Conservation (phyloP, 306 rosid genomes). For the Cucurbita moschata region DNA sequence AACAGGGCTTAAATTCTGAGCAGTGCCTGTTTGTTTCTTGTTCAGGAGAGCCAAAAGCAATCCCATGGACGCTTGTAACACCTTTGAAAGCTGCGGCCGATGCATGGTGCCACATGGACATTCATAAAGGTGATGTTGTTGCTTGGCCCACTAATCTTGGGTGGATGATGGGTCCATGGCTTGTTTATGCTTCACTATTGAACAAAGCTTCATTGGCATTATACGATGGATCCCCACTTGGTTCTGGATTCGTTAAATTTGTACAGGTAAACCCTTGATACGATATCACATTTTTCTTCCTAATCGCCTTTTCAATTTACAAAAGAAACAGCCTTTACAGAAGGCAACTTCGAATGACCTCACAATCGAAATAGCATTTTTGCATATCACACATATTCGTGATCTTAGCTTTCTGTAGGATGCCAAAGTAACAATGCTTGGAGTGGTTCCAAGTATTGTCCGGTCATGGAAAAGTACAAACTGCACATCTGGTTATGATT, state of each 20-base stretch:
- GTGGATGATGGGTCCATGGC: conserved; percentile 99
- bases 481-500: conserved; percentile 53
- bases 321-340: background rate
- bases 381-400: conserved; percentile 9
- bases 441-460: conserved; percentile 81
- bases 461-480: conserved; percentile 73
- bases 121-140: conserved; percentile 65
- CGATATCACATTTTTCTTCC: background rate
- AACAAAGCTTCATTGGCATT: conserved; percentile 86
- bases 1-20: background rate
- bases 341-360: background rate
- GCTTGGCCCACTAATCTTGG: conserved; percentile 97
- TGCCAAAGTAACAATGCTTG: conserved; percentile 89
- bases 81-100: conserved; percentile 91
- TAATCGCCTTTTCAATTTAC: background rate
- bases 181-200: conserved; percentile 74
- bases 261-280: conserved; percentile 43
- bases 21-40: conserved; percentile 5
- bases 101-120: conserved; percentile 84
- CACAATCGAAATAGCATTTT: background rate
- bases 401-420: conserved; percentile 15
- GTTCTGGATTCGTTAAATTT: conserved; percentile 76
- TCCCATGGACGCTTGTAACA: conserved; percentile 77
- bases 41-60: conserved; percentile 92
- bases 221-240: conserved; percentile 76